Percentiles rank a stretch among this genome's conserved stretches.
Conservation (phyloP, 371 early-diverging fungal genomes). For the Coemansia sp. region DNA sequence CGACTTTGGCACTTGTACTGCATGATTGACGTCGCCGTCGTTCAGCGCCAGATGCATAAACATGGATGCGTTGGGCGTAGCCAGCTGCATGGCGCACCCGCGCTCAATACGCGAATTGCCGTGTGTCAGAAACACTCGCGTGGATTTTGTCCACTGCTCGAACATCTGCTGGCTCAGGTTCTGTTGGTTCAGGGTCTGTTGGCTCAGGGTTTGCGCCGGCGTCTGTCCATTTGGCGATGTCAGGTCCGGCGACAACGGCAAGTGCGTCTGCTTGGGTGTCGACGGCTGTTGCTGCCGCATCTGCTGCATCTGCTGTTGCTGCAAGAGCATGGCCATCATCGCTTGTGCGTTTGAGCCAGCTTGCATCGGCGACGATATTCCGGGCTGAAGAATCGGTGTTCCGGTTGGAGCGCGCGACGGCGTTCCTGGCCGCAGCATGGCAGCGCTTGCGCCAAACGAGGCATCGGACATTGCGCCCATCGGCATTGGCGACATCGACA, state of each 20-base stretch:
- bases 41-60: conserved; percentile 33
- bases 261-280: conserved; percentile 29
- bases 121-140: conserved; percentile 36
- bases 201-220: neutral
- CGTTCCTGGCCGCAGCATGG: conserved; percentile 7
- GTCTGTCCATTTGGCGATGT: neutral
- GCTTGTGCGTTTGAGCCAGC: conserved; percentile 16
- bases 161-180: conserved; percentile 29
- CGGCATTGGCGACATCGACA: conserved; percentile 15
- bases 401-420: conserved; percentile 6
- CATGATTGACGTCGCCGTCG: conserved; percentile 25
- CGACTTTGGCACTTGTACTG: conserved; percentile 23
- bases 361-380: conserved; percentile 20
- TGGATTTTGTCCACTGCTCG: conserved; percentile 37
- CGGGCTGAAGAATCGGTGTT: conserved; percentile 1
- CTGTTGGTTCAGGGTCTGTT: neutral
- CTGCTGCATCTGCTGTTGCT: conserved; percentile 37
- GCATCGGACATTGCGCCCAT: conserved; percentile 1
- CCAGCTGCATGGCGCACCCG: conserved; percentile 29
- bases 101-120: conserved; percentile 41
- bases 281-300: conserved; percentile 22
- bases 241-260: conserved; percentile 36
- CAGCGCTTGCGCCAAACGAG: conserved; percentile 3
- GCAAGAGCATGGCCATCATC: conserved; percentile 36
- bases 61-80: conserved; percentile 37